Conservation (phyloP, 1,284 basidiomycete genomes). For the Ceratobasidium sp. region DNA sequence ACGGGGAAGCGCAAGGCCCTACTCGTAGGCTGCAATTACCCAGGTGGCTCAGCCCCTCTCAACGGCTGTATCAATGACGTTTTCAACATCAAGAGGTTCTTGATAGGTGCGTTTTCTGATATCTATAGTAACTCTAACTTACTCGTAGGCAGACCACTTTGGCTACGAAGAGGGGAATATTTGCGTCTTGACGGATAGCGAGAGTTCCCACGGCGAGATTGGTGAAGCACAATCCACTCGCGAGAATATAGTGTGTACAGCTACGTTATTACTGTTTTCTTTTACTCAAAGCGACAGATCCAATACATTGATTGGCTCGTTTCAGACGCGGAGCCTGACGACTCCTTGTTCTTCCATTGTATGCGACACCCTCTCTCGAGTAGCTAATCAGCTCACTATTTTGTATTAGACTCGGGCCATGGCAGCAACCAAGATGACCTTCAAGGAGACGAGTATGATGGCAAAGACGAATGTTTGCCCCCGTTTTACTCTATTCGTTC, state of each 20-base stretch:
- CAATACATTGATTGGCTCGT: conserved; percentile 36
- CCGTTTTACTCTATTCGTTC: not conserved
- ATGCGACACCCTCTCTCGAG: not conserved
- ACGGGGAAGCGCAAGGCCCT: conserved; percentile 42
- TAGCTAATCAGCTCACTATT: not conserved
- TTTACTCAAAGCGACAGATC: too few species aligned
- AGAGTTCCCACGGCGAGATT: conserved; percentile 27
- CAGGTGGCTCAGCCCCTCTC: conserved; percentile 28
- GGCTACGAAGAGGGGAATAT: conserved; percentile 28
- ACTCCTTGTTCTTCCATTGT: conserved; percentile 40
- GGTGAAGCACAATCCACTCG: conserved; percentile 30
- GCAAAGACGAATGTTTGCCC: conserved; percentile 35
- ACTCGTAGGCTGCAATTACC: conserved; percentile 39
- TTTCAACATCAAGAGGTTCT: conserved; percentile 39
- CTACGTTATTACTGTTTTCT: too few species aligned
- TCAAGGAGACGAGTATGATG: conserved; percentile 35
- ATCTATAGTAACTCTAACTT: not conserved
- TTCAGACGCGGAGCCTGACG: conserved; percentile 30
- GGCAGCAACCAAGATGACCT: conserved; percentile 38
- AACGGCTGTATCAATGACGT: conserved; percentile 42
- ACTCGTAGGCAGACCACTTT: conserved; percentile 17
- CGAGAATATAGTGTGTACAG: conserved; percentile 21
- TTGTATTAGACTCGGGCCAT: conserved; percentile 15
- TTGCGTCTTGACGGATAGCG: conserved; percentile 29
- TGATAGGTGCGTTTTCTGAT: conserved; percentile 19